phyloP scores from a whole-genome alignment of 345 rosid species.

The Eucalyptus pauciflora region DNA sequence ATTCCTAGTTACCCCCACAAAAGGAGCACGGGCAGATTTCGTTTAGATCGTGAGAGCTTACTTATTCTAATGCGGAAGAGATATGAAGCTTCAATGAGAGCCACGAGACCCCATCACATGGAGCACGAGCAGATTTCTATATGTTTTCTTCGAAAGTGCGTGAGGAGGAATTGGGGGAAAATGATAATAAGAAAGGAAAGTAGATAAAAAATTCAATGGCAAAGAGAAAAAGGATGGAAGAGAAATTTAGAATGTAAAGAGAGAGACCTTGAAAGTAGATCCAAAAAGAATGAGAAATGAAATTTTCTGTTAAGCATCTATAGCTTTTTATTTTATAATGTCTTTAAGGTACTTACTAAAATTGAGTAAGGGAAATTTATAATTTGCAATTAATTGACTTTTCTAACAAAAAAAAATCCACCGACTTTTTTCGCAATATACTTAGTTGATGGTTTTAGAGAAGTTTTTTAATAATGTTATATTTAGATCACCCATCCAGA shows the following conservation, averaged over 20 bases:
- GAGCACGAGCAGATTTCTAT: neutral
- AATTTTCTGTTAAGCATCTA: neutral
- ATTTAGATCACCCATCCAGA: neutral
- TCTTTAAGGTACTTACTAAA: neutral
- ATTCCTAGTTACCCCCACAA: neutral
- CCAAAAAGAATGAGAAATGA: neutral
- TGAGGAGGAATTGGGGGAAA: neutral
- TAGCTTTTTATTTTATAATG: neutral
- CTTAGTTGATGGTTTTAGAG: neutral
- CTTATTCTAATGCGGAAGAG: neutral
- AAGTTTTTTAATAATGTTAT: neutral
- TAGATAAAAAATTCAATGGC: neutral
- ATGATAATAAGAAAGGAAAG: neutral
- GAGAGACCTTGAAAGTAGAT: neutral
- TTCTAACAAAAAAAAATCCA: neutral
- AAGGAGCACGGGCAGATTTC: neutral
- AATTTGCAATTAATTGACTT: neutral
- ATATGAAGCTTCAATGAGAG: neutral
- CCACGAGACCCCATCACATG: neutral
- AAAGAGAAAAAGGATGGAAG: neutral
- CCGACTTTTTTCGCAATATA: neutral
- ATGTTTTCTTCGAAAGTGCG: neutral
- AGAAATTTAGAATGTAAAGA: neutral
- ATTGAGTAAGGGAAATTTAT: neutral
- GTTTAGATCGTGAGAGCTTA: neutral